phyloP scores from a whole-genome alignment of 805 yeast species.

The Blastobotrys peoriensis region DNA sequence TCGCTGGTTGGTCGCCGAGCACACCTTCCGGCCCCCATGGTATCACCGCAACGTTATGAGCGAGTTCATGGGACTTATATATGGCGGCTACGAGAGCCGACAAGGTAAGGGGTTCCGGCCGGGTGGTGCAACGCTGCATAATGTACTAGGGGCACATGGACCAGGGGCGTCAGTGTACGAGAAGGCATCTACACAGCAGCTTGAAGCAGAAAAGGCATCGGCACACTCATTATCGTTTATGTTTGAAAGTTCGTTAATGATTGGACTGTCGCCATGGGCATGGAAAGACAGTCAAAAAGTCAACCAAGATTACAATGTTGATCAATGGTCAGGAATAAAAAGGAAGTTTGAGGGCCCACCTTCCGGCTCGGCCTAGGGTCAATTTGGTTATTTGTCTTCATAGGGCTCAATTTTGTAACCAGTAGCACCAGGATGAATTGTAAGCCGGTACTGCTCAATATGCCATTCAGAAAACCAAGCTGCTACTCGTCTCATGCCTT shows the following conservation, averaged over 20 bases:
- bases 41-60: conserved; percentile 26
- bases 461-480: conserved; percentile 35
- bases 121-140: conserved; percentile 29
- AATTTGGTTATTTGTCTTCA: not conserved
- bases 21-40: conserved; percentile 28
- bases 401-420: not conserved
- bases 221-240: conserved; percentile 27
- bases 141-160: conserved; percentile 27
- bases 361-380: not conserved
- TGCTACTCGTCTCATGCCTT: conserved; percentile 29
- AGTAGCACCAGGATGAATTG: conserved; percentile 13
- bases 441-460: conserved; percentile 32
- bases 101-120: conserved; percentile 26
- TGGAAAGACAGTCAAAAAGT: conserved; percentile 18
- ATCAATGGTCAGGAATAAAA: conserved; percentile 17
- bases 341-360: conserved; percentile 10
- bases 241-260: conserved; percentile 24
- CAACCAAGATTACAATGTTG: conserved; percentile 18
- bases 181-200: conserved; percentile 20
- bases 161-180: conserved; percentile 25
- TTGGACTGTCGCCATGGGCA: conserved; percentile 24
- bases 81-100: conserved; percentile 21
- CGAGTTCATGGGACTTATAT: conserved; percentile 25
- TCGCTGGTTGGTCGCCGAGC: conserved; percentile 26
- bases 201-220: conserved; percentile 21